Evolutionary conservation across 2,329 filamentous ascomycete species (phyloP), one percentile per base, ranked within the genome.

Genomic region (Aspergillus sojae): DNA sequence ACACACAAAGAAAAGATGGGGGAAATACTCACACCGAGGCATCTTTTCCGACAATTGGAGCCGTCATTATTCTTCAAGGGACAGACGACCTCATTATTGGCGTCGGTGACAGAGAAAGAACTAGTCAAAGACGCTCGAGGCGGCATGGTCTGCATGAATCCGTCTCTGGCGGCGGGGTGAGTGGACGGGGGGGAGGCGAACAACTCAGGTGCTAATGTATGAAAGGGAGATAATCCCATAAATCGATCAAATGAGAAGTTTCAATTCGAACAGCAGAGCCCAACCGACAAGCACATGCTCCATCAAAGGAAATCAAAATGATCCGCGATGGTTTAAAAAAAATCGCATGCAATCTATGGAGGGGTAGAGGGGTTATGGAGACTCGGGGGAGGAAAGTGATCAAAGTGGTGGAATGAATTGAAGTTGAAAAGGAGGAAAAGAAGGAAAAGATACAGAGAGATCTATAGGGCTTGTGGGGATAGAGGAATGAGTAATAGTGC

Each of bases 21-120:
- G 45, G 16, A 41, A 67, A 65, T 67, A 95, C 94, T 93, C 86
- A 98, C 95, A 81, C 95, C 95, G 77, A 96, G 90, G 83, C 95
- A 99, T 84, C 94, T 88, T 85, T 99, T 99, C 79, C 94, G 90
- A 84, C 95, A 99, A 82, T 90, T 93, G 71, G 94, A 97, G 78
- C 93, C 92, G 88, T 99, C 95, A 77, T 97, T 94, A 78, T 97
- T 97, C 76, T 89, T 89, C 80, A 99, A 84, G 71, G 95, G 95
- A 82, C 95, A 99, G 75, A 97, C 92, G 77, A 99, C 95, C 82
- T 98, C 94, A 80, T 96, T 96, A 80, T 92, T 94, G 79, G 91
- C 87, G 84, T 97, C 93, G 56, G 92, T 92, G 74, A 96, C 91
- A 70, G 93, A 94, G 80, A 97, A 97, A 69, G 93, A 95, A 76